phyloP scores from a whole-genome alignment of 78 protist species.

The Dictyostelium brefeldianum region DNA sequence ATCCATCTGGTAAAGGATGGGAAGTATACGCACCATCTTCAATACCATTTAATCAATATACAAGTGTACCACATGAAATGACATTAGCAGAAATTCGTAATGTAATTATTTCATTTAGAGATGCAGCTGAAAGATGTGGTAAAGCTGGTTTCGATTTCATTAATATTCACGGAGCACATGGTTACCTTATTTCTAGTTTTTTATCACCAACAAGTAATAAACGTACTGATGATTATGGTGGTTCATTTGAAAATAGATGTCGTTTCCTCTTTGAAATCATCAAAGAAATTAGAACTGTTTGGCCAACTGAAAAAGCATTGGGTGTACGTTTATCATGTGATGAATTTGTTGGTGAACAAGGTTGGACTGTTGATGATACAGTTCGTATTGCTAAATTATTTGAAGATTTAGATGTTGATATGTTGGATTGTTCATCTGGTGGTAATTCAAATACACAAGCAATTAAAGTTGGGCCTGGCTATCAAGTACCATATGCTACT shows the following conservation, averaged over 20 bases:
- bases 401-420: constrained; percentile 16
- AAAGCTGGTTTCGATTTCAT: constrained; percentile 87
- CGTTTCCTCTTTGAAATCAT: constrained; percentile 75
- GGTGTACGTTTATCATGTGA: constrained; percentile 37
- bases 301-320: constrained; percentile 37
- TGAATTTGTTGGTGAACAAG: constrained; percentile 27
- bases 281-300: constrained; percentile 10
- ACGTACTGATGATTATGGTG: constrained; percentile 95
- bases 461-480: constrained; percentile 10
- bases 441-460: constrained; percentile 35
- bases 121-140: constrained; percentile 68
- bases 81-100: constrained; percentile 47
- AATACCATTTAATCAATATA: background rate
- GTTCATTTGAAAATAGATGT: constrained; percentile 87
- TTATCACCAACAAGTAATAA: constrained; percentile 78
- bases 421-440: constrained; percentile 59
- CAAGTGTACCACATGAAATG: constrained; percentile 48
- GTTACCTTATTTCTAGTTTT: too few species aligned
- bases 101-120: constrained; percentile 32
- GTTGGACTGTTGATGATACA: constrained; percentile 40
- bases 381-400: constrained; percentile 4
- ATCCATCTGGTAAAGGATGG: constrained; percentile 31
- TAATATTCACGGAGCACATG: constrained; percentile 92
- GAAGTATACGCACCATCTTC: constrained; percentile 23
- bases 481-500: constrained; percentile 59